A percentile compares a stretch with the other conserved stretches of the same genome.
Conservation (phyloP, 305 asterid genomes). For the Stenogyne calaminthoides region DNA sequence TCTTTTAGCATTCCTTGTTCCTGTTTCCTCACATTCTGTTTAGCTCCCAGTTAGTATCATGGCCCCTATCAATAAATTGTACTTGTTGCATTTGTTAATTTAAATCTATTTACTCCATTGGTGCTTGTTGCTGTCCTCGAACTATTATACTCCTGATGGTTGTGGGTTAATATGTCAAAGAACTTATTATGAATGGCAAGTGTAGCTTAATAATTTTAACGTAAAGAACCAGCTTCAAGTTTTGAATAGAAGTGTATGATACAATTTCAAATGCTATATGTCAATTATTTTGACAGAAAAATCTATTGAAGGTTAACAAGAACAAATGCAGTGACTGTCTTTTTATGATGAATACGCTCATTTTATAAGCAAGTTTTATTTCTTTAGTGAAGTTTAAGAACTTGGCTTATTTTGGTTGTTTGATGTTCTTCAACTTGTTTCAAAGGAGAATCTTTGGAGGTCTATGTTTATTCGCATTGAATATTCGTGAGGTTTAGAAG, state of each 20-base stretch:
- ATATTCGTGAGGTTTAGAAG: not conserved
- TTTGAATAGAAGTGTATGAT: slow-evolving; percentile 12
- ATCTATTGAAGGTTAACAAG: not conserved
- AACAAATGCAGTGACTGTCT: not conserved
- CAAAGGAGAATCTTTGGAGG: not conserved
- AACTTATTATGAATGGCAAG: not conserved
- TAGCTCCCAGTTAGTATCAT: not conserved
- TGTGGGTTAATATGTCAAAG: not conserved
- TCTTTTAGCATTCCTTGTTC: not conserved
- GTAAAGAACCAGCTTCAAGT: not conserved
- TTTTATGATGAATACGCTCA: not conserved
- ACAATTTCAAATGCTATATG: not conserved
- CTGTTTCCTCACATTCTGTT: not conserved
- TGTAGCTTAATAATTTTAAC: not conserved
- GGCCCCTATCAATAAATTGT: not conserved
- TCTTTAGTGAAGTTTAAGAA: slow-evolving; percentile 25
- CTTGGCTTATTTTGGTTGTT: slow-evolving; percentile 2
- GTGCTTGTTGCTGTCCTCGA: slow-evolving; percentile 5
- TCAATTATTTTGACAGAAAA: not conserved
- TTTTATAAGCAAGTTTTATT: not conserved
- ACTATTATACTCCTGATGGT: not conserved
- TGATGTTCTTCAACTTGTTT: slow-evolving; percentile 3
- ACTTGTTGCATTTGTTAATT: slow-evolving; percentile 9
- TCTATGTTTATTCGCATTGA: slow-evolving; percentile 8
- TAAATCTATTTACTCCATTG: slow-evolving; percentile 9